Evolutionary conservation across 2,329 filamentous ascomycete genomes (phyloP), one percentile per base, ranked within the genome.

Genomic region (Aspergillus persii): DNA sequence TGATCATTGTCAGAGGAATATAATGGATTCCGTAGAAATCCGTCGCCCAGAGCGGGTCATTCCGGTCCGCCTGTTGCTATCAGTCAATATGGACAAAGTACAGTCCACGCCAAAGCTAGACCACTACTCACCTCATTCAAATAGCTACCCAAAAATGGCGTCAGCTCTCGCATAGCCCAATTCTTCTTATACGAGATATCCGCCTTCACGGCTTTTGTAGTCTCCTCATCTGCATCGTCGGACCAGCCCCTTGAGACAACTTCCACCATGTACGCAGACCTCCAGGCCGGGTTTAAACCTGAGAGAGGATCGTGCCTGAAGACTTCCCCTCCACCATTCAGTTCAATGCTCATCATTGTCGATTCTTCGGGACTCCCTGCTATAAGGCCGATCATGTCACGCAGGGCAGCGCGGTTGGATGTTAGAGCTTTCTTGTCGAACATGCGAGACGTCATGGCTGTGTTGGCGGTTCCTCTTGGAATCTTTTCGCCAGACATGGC

Each of bases 221-320:
- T 61, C 3, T 61, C 61, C 2, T 56, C 49, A n/a, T 63, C 61
- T 1, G 54, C 36, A 2, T 23, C 23, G 8, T 48, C 47, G 4
- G 52, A n/a, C 64, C 65, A 67, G 6, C 56, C 52, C 8, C 64
- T 39, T 0, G 69, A 66, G 3, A 75, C 68, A 26, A 74, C 67
- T 29, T 71, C 66, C 53, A 71, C 65, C 36, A 75, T 61, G 56
- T 74, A 73, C 0, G 80, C 74, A 11, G 64, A 77, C 15, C 84
- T 75, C 82, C 83, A 87, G 0, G 81, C 80, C 0, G 83, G 82
- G 41, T 80, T 79, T 2, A 83, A 76, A 0, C 81, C 72, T 31
- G 81, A 80, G 47, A 82, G 66, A 1, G 52, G 46, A 31, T 62
- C 58, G 2, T 0, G 73, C 0, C 73, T 74, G n/a, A 77, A 64